phyloP scores from a whole-genome alignment of 1,284 basidiomycete species.

The Flammula alnicola region DNA sequence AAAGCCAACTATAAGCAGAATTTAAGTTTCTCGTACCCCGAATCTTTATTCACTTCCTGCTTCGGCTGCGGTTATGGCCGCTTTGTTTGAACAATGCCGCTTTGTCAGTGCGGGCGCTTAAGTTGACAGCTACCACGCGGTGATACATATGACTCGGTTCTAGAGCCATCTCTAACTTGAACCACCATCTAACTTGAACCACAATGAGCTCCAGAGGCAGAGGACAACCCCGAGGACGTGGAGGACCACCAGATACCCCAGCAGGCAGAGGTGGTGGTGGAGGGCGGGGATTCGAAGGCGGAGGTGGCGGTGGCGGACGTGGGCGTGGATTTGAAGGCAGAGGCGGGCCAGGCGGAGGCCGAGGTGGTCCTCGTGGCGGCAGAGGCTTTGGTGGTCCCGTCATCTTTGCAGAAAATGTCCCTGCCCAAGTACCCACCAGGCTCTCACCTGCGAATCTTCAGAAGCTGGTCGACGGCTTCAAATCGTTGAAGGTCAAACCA shows the following conservation, averaged over 20 bases:
- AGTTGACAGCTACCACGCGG: slow-evolving; percentile 26
- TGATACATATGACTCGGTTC: no score
- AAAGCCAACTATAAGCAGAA: no score
- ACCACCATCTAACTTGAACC: no score
- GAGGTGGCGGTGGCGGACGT: slow-evolving; percentile 20
- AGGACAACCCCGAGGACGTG: slow-evolving; percentile 31
- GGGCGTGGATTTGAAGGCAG: slow-evolving; percentile 20
- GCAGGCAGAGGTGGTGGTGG: slow-evolving; percentile 8
- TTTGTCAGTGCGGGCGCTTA: no score
- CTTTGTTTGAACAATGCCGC: no score
- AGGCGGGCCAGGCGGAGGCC: slow-evolving; percentile 23
- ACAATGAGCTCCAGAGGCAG: slow-evolving; percentile 33
- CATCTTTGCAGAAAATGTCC: slow-evolving; percentile 48
- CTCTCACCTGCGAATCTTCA: slow-evolving; percentile 45
- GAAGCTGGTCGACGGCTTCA: slow-evolving; percentile 53
- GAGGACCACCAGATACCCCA: slow-evolving; percentile 20
- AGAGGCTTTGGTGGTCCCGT: slow-evolving; percentile 37
- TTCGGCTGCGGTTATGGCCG: no score
- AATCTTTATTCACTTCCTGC: no score
- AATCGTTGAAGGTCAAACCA: slow-evolving; percentile 37
- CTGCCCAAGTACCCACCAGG: slow-evolving; percentile 47
- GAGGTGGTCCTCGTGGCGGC: slow-evolving; percentile 30
- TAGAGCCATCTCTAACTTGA: no score
- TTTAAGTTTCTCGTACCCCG: no score
- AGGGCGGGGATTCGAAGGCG: slow-evolving; percentile 16